Evolutionary conservation across 1,284 basidiomycete genomes (phyloP).

Genomic region (Trichosporon sp.): DNA sequence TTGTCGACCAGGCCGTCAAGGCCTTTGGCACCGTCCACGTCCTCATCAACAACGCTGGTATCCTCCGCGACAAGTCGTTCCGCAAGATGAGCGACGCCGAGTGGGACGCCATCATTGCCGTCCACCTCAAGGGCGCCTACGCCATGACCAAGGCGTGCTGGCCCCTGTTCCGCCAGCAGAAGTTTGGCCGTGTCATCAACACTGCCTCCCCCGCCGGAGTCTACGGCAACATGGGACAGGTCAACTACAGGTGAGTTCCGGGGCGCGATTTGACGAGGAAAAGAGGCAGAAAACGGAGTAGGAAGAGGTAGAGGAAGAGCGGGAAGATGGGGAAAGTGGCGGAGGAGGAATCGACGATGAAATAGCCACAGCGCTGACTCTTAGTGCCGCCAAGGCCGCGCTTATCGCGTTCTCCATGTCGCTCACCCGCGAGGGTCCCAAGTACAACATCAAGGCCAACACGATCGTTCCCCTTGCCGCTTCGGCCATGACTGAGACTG

Average conservation of each 20-base stretch:
- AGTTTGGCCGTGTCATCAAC: constrained; percentile 88
- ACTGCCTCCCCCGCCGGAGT: constrained; percentile 60
- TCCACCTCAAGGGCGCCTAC: constrained; percentile 94
- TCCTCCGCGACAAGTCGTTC: constrained; percentile 74
- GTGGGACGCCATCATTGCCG: constrained; percentile 78
- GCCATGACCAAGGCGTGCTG: constrained; percentile 94
- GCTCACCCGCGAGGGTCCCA: constrained; percentile 80
- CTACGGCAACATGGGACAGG: constrained; percentile 90
- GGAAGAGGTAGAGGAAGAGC: background rate
- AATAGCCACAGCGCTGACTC: too few species aligned
- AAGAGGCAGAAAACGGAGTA: background rate
- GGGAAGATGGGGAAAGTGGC: background rate
- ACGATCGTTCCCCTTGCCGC: constrained; percentile 91
- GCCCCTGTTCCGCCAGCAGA: constrained; percentile 91
- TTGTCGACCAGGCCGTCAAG: constrained; percentile 76
- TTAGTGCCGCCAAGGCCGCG: constrained; percentile 60
- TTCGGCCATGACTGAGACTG: constrained; percentile 85
- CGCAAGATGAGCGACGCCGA: constrained; percentile 85
- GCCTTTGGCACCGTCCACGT: constrained; percentile 77
- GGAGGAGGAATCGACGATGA: too few species aligned
- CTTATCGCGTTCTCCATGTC: constrained; percentile 87
- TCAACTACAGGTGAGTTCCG: constrained; percentile 56
- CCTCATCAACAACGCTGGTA: constrained; percentile 95
- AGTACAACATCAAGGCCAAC: constrained; percentile 86
- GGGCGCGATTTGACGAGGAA: background rate